Base-by-base conservation (phyloP, 2,329 filamentous ascomycete species). In the Cercospora citrullina region DNA sequence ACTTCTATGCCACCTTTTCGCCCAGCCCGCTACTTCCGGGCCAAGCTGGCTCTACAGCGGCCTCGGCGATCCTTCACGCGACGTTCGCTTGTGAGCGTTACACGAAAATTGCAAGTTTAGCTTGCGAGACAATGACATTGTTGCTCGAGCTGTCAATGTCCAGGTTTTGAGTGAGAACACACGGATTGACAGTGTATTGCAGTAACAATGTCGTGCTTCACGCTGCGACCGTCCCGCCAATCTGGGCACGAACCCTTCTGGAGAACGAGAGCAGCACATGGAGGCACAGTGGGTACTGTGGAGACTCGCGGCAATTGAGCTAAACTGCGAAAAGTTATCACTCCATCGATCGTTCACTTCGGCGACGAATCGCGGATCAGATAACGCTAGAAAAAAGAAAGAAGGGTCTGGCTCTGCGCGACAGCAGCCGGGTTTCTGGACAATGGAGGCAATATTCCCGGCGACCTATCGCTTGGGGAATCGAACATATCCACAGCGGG, bases 331-430 rank as follows among this genome's bases (percentile, higher is more conserved):
- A 14, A 21, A 30, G 31, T 36, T 18, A 30, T 48, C 33, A 21
- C 36, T 45, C 14, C 23, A 62, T 8, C 21, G 36, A 45, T 62
- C 39, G 33, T 62, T 60, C 58, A 62, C 60, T 62, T 30, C 60
- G 23, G 60, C 36, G 39, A 30, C 60, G 60, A 51, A 45, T 62
- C 23, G 60, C 60, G 60, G 60, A 62, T 62, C 60, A 62, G 60
- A 62, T 62, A 62, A 51, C 42, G 21, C 9, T 48, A 23, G 14
- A 18, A 21, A 48, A 39, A 39, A n/a, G 16, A 42, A 42, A 42
- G 36, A 48, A 48, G n/a, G 36, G 39, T 45, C 33, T 62, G 60
- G 60, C 39, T 51, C 14, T 31, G 21, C 8, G 23, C 36, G 33
- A 55, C 48, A 59, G 30, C n/a, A 33, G 55, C 28, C 55, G 31